Conservation (phyloP, 768 basidiomycete genomes). For the Mycena latifolia region DNA sequence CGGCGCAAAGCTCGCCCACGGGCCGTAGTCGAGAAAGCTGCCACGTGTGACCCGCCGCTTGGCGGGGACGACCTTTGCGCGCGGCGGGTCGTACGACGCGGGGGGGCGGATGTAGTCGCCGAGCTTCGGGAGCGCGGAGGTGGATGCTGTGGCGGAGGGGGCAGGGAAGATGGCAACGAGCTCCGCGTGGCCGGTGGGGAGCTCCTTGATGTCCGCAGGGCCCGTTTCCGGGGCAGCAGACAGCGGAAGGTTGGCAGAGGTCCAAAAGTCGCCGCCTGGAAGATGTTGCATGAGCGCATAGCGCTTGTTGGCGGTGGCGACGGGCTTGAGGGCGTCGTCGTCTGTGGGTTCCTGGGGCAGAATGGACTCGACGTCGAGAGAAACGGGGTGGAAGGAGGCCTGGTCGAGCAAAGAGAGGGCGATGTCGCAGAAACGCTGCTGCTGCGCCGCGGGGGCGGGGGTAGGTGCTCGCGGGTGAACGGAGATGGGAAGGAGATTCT, state of each 20-base stretch:
- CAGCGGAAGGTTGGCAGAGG: conserved; percentile 69
- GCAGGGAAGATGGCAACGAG: conserved; percentile 81
- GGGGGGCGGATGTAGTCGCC: conserved; percentile 50
- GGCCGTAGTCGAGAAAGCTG: conserved; percentile 84
- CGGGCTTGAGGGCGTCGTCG: conserved; percentile 32
- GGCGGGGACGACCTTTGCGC: conserved; percentile 48
- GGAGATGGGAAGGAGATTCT: conserved; percentile 76
- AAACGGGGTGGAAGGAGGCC: conserved; percentile 65
- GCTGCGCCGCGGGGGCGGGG: conserved; percentile 74
- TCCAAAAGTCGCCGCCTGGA: conserved; percentile 84
- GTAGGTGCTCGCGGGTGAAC: conserved; percentile 73
- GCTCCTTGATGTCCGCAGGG: conserved; percentile 57
- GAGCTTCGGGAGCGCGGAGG: conserved; percentile 38
- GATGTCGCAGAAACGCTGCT: conserved; percentile 80
- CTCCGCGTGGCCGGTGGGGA: conserved; percentile 78
- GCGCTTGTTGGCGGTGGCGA: conserved; percentile 52
- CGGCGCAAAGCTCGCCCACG: conserved; percentile 82
- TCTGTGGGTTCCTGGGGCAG: conserved; percentile 45
- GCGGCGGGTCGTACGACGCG: conserved; percentile 53
- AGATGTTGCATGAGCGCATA: conserved; percentile 87
- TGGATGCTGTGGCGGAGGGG: conserved; percentile 56
- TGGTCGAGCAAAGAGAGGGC: conserved; percentile 81
- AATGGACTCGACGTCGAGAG: conserved; percentile 60
- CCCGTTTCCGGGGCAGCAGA: conserved; percentile 45
- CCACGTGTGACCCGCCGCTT: conserved; percentile 73